Evolutionary conservation across 371 early-diverging fungal genomes (phyloP).

Genomic region (Mucor velutinosus): DNA sequence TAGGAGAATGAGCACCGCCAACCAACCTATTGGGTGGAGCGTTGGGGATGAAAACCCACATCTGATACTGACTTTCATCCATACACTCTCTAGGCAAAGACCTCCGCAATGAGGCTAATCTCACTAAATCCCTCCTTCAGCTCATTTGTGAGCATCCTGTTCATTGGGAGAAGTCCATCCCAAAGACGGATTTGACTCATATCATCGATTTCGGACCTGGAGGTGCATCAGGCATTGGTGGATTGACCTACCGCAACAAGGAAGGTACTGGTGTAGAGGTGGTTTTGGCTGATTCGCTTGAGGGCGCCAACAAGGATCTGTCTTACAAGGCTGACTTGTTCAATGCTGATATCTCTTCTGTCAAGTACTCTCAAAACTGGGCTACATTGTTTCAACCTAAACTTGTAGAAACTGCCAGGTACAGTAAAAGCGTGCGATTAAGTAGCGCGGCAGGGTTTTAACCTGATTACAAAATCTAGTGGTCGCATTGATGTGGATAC

Average conservation of each 20-base stretch:
- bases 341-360: conserved; percentile 75
- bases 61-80: conserved; percentile 2
- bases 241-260: conserved; percentile 92
- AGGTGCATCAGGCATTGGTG: conserved; percentile 85
- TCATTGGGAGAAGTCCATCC: conserved; percentile 88
- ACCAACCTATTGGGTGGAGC: conserved; percentile 28
- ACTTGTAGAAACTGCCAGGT: conserved; percentile 58
- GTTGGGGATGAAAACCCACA: conserved; percentile 31
- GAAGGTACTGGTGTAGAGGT: conserved; percentile 95
- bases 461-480: conserved; percentile 30
- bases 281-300: conserved; percentile 73
- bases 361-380: conserved; percentile 90
- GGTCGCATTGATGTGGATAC: conserved; percentile 88
- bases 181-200: conserved; percentile 74
- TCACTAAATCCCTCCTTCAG: conserved; percentile 75
- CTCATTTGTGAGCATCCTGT: conserved; percentile 84
- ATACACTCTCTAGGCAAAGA: conserved; percentile 56
- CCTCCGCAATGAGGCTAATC: conserved; percentile 53
- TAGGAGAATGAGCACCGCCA: conserved; percentile 10
- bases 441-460: neutral
- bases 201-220: conserved; percentile 95
- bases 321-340: conserved; percentile 86
- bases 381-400: conserved; percentile 85
- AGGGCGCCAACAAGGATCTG: conserved; percentile 69
- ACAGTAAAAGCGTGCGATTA: neutral